Percentiles rank a stretch among this genome's conserved stretches.
Evolutionary conservation across 441 rosid genomes (phyloP).

Genomic region (Populus hybrid): DNA sequence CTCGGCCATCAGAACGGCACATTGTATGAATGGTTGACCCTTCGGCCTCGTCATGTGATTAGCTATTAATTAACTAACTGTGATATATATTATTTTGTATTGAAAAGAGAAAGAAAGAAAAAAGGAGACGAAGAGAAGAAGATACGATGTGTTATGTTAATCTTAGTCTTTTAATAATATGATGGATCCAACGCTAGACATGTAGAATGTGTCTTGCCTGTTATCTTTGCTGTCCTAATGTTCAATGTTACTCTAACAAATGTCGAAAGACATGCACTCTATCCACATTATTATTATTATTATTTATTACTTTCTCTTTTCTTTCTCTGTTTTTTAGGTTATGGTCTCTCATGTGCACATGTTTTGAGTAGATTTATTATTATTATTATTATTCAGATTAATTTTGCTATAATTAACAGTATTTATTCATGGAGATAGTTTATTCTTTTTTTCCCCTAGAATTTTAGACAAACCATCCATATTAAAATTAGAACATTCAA

Average conservation of each 20-base stretch:
- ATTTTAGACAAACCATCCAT: too few relatives aligned
- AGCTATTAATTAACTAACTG: background rate
- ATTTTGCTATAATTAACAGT: background rate
- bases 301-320: background rate
- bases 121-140: too few relatives aligned
- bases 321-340: too few relatives aligned
- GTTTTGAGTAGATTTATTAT: too few relatives aligned
- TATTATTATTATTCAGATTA: background rate
- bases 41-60: conserved; percentile 7
- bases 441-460: too few relatives aligned
- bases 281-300: background rate
- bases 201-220: background rate
- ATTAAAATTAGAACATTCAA: too few relatives aligned
- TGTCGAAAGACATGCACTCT: background rate
- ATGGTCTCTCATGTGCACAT: too few relatives aligned
- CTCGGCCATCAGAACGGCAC: conserved; percentile 3
- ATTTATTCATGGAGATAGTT: background rate
- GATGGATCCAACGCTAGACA: conserved; percentile 1
- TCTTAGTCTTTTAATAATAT: background rate
- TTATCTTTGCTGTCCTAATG: background rate
- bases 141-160: too few relatives aligned
- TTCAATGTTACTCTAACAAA: background rate
- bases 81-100: too few relatives aligned
- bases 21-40: conserved; percentile 2
- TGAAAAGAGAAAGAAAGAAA: too few relatives aligned